Base-by-base conservation (phyloP, 345 rosid species). In the Populus simonii region DNA sequence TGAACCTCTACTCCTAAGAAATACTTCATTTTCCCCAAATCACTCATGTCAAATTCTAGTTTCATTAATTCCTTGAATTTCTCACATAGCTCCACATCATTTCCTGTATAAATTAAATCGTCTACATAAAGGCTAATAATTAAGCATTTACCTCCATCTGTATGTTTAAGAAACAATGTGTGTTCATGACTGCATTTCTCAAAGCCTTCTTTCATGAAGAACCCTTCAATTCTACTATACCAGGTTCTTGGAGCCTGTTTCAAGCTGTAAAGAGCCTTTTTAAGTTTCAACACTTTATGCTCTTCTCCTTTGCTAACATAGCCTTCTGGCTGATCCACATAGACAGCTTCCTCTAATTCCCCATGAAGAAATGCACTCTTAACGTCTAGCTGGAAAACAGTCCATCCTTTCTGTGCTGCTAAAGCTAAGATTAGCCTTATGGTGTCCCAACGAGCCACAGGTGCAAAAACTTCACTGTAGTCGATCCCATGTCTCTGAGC, bases 281-380 rank as follows among this genome's bases (percentile, higher is more conserved):
- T 55, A 0, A 55, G 1, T 20, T 1, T 51, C 3, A 51, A 6
- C 0, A 51, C n/a, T 51, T 51, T 51, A 18, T 51, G 8, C 8
- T 51, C n/a, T 51, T 51, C n/a, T 6, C 8, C 9, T 18, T 18
- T 18, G 0, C 8, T 1, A 6, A 51, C 59, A 51, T 41, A 41
- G 0, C n/a, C n/a, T 18, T 51, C 3, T 17, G 8, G 9, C 0
- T 51, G 9, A 2, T 51, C 59, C 9, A 51, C 9, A 1, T 51
- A 18, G 0, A 6, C 0, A 1, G 0, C 59, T 0, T 51, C n/a
- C 0, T 51, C 0, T 16, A 18, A 7, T 18, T 51, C 9, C 22
- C 22, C 1, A 51, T 51, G 8, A 18, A 51, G 0, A 2, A 51
- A 51, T 7, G n/a, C 59, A 51, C 59, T 51, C 59, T 51, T 51